Evolutionary conservation across 148 eudicot genomes (phyloP).

Genomic region (Amaranthus palmeri): DNA sequence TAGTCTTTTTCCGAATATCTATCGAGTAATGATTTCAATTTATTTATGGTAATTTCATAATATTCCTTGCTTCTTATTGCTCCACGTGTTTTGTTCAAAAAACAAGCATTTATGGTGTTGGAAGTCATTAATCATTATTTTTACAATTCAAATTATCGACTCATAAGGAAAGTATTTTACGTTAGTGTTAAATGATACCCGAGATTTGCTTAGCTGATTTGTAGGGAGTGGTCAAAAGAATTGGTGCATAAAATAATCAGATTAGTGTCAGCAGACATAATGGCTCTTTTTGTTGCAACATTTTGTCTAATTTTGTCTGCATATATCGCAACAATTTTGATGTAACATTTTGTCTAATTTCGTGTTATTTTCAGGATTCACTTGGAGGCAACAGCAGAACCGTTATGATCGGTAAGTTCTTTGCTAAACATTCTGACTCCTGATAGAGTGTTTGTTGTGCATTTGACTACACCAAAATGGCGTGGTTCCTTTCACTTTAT

Average conservation of each 20-base stretch:
- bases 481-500: neutral
- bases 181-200: neutral
- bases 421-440: neutral
- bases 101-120: neutral
- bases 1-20: neutral
- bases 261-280: neutral
- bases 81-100: neutral
- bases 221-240: neutral
- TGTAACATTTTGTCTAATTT: conserved; percentile 6
- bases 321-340: neutral
- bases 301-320: conserved; percentile 1
- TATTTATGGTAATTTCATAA: neutral
- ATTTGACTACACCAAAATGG: too few species aligned
- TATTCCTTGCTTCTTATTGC: neutral
- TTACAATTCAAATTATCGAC: neutral
- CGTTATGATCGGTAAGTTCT: conserved; percentile 82
- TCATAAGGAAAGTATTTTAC: neutral
- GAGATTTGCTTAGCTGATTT: neutral
- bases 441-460: neutral
- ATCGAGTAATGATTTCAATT: neutral
- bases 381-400: conserved; percentile 99
- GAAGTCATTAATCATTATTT: neutral
- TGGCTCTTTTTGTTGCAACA: neutral
- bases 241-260: neutral
- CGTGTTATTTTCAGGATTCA: conserved; percentile 61